Evolutionary conservation across 495 filamentous ascomycete genomes (phyloP).

Genomic region (Acidiella bohemica): DNA sequence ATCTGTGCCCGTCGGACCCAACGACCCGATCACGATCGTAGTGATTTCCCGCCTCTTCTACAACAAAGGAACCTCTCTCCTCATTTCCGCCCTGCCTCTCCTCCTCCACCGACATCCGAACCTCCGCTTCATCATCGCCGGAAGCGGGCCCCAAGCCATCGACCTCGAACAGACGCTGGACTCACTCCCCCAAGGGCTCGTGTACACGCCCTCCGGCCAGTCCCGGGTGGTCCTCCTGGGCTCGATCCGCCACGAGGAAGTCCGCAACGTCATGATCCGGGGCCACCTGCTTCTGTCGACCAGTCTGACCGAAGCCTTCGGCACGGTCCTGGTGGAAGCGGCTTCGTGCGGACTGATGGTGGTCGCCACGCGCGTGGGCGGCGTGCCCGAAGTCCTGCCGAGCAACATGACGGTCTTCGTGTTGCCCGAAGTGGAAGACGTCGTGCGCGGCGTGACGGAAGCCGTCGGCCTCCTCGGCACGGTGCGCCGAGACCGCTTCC

Average conservation of each 20-base stretch:
- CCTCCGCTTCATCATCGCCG: slow-evolving; percentile 93
- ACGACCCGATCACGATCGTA: slow-evolving; percentile 86
- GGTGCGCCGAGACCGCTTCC: slow-evolving; percentile 83
- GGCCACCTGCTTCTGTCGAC: slow-evolving; percentile 96
- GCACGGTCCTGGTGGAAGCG: slow-evolving; percentile 93
- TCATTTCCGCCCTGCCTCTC: slow-evolving; percentile 86
- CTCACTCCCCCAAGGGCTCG: slow-evolving; percentile 43
- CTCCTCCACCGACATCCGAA: slow-evolving; percentile 80
- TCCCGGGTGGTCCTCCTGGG: slow-evolving; percentile 87
- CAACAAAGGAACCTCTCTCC: slow-evolving; percentile 93
- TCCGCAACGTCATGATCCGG: slow-evolving; percentile 94
- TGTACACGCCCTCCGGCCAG: slow-evolving; percentile 40
- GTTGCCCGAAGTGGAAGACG: slow-evolving; percentile 81
- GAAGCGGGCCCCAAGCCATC: slow-evolving; percentile 89
- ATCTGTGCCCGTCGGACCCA: slow-evolving; percentile 49
- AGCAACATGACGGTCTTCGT: slow-evolving; percentile 90
- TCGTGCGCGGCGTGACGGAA: slow-evolving; percentile 66
- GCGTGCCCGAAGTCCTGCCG: slow-evolving; percentile 90
- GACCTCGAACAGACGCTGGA: slow-evolving; percentile 97
- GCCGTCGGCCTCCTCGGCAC: slow-evolving; percentile 72
- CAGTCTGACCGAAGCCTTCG: slow-evolving; percentile 88
- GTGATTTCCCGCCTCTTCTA: slow-evolving; percentile 96
- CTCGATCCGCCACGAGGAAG: slow-evolving; percentile 85
- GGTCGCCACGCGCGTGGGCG: slow-evolving; percentile 89
- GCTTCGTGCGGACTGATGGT: slow-evolving; percentile 91